Evolutionary conservation across 2,329 filamentous ascomycete species (phyloP), one percentile per base, ranked within the genome.

Genomic region (Venturia oleaginea): DNA sequence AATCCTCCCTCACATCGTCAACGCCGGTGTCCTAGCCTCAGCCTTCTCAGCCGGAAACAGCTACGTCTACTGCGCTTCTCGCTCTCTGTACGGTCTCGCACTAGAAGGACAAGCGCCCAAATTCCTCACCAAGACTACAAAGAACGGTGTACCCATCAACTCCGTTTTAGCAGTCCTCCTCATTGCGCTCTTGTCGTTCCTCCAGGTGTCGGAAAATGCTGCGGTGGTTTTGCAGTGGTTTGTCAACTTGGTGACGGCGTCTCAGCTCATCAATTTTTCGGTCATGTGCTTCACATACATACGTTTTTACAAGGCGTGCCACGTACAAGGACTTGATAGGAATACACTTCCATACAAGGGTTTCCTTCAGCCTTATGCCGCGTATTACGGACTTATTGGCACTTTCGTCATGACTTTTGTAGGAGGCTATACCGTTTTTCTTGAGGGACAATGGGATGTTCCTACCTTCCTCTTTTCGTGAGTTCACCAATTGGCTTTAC

Each of bases 391-490:
- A 0, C 75, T 91, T 6, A 72, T 78, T 0, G 84, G 83, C 32
- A 89, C 86, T 1, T 83, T 84, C 60, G 73, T 89, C 67, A 92
- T 93, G 86, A 83, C 86, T 0, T 85, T 92, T 68, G 85, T 92
- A 1, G 85, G 87, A 10, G 90, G 90, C 0, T 93, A 92, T 67
- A 82, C 86, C 0, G 88, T 92, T 0, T 94, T 93, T 70, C 72
- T 92, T 57, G 86, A 87, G 0, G 80, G 79, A 3, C 80, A 81
- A 4, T 93, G 88, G 90, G 81, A 84, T 66, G 72, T 88, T 0
- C 81, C 86, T 7, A 85, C 83, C 7, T 94, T 93, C 72, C 74
- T 93, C 34, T 91, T 91, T 74, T 88, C 86, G 74, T 85, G 69
- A 73, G 68, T 85, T 24, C 5, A 11, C 24, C 19, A 27, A 15